phyloP scores from a whole-genome alignment of 1,284 basidiomycete genomes.

The Rhodofomes roseus region DNA sequence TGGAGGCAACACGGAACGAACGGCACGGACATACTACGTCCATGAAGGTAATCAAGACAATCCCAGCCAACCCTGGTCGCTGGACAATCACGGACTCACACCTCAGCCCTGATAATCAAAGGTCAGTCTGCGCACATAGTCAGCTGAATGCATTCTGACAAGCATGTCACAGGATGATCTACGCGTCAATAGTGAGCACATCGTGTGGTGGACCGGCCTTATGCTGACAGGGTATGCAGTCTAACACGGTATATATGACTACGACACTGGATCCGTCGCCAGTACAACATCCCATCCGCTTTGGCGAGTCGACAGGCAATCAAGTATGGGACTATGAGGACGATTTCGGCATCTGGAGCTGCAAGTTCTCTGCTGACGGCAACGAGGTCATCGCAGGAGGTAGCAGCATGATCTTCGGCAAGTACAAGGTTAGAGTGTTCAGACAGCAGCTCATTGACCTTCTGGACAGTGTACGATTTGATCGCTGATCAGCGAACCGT shows the following conservation, averaged over 20 bases:
- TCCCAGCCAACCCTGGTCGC: slow-evolving; percentile 69
- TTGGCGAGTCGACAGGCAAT: slow-evolving; percentile 45
- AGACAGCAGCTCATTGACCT: not conserved
- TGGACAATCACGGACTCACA: slow-evolving; percentile 98
- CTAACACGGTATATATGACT: slow-evolving; percentile 82
- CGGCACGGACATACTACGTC: slow-evolving; percentile 53
- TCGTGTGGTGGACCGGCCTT: not conserved
- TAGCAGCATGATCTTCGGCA: slow-evolving; percentile 75
- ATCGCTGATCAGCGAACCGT: slow-evolving; percentile 76
- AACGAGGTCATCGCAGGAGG: slow-evolving; percentile 85
- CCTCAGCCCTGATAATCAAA: slow-evolving; percentile 87
- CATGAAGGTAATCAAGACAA: slow-evolving; percentile 76
- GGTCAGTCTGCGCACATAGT: slow-evolving; percentile 34
- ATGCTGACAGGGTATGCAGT: slow-evolving; percentile 30
- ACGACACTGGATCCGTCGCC: slow-evolving; percentile 72
- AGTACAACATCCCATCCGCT: slow-evolving; percentile 72
- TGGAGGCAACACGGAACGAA: slow-evolving; percentile 11
- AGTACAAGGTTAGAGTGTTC: slow-evolving; percentile 10
- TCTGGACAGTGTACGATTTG: slow-evolving; percentile 80
- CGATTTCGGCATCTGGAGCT: slow-evolving; percentile 85
- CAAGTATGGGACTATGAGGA: slow-evolving; percentile 28
- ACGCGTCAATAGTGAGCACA: slow-evolving; percentile 76
- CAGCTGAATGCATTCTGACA: not conserved
- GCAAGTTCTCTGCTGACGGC: slow-evolving; percentile 94
- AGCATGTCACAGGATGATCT: slow-evolving; percentile 69